Percentiles rank a stretch among this genome's conserved stretches.
Conservation (phyloP, 352 stramenopile species). For the Peronospora farinosa region DNA sequence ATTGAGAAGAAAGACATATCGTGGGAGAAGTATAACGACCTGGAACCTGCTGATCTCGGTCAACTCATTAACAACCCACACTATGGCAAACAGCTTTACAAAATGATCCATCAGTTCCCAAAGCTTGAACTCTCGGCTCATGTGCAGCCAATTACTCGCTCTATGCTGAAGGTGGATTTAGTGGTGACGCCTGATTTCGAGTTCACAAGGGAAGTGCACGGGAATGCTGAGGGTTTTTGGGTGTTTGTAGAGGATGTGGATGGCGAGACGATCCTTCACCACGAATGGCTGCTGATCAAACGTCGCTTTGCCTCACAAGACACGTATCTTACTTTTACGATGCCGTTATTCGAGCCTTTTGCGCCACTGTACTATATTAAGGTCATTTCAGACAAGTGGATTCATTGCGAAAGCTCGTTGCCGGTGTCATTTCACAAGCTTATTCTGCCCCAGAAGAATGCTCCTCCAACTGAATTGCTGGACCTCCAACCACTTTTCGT, state of each 20-base stretch:
- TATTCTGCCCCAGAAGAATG: conserved; percentile 98
- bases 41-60: conserved; percentile 96
- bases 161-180: conserved; percentile 94
- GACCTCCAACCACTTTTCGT: conserved; percentile 96
- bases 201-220: conserved; percentile 95
- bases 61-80: conserved; percentile 96
- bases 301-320: conserved; percentile 73
- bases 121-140: conserved; percentile 93
- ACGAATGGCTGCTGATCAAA: conserved; percentile 96
- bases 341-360: conserved; percentile 96
- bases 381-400: conserved; percentile 97
- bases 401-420: conserved; percentile 94
- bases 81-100: conserved; percentile 97
- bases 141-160: conserved; percentile 97
- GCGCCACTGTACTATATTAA: conserved; percentile 98
- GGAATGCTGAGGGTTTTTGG: conserved; percentile 95
- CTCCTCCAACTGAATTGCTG: conserved; percentile 94
- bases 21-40: conserved; percentile 96
- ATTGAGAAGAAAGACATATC: conserved; percentile 98
- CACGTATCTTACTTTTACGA: conserved; percentile 90
- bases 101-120: conserved; percentile 98
- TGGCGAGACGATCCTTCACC: conserved; percentile 96
- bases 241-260: conserved; percentile 98
- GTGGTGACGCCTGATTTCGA: conserved; percentile 96
- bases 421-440: conserved; percentile 98